phyloP scores from a whole-genome alignment of 176 grass and related monocot genomes.

The Pharus latifolius region DNA sequence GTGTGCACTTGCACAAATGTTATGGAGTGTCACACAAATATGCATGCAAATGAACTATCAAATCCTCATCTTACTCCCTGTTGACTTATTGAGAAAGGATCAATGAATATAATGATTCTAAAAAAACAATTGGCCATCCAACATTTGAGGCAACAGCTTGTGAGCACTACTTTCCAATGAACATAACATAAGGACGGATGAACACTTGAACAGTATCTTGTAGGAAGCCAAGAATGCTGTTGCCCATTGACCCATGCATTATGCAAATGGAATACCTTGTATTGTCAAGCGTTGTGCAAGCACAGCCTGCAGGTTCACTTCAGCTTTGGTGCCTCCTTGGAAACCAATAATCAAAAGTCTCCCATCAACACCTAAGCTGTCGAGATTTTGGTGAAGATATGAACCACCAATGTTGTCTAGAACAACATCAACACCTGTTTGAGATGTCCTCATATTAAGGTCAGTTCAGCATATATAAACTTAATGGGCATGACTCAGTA shows the following conservation, averaged over 20 bases:
- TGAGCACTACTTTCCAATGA: too few species aligned
- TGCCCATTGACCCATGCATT: neutral
- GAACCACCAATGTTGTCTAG: conserved; percentile 61
- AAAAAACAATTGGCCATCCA: too few species aligned
- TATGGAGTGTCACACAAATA: too few species aligned
- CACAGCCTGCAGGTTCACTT: conserved; percentile 55
- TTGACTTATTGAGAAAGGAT: too few species aligned
- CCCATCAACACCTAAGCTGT: conserved; percentile 66
- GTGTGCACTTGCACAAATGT: too few species aligned
- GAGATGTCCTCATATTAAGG: neutral
- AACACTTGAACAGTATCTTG: too few species aligned
- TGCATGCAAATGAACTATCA: too few species aligned
- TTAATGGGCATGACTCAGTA: neutral
- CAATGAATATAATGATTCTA: too few species aligned
- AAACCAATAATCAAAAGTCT: conserved; percentile 85
- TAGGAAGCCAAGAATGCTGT: neutral
- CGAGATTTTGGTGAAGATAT: conserved; percentile 64
- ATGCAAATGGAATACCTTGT: conserved; percentile 49
- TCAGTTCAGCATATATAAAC: neutral
- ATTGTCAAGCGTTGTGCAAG: conserved; percentile 59
- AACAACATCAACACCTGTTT: conserved; percentile 74
- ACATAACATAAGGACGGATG: too few species aligned
- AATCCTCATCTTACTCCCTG: too few species aligned
- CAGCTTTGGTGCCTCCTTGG: conserved; percentile 34
- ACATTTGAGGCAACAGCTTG: too few species aligned